A percentile compares a stretch with the other conserved stretches of the same genome.
Conservation (phyloP, 768 basidiomycete species). For the Hygrocybe coccinea region DNA sequence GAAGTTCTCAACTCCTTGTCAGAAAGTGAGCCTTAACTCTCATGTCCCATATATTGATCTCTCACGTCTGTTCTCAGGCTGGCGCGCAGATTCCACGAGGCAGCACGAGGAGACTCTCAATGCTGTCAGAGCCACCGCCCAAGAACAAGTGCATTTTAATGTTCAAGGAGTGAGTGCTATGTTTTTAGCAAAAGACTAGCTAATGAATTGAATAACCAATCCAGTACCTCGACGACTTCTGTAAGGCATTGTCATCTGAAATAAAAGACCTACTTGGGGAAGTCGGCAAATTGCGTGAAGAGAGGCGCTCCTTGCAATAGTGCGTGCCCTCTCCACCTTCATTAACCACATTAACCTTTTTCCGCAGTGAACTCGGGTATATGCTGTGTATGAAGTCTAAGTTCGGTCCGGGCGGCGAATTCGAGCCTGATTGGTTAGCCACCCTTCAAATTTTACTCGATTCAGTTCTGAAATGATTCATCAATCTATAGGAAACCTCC, state of each 20-base stretch:
- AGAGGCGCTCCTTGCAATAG: conserved; percentile 74
- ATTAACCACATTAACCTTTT: neutral
- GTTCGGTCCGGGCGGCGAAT: conserved; percentile 82
- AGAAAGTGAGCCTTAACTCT: conserved; percentile 44
- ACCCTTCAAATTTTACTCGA: neutral
- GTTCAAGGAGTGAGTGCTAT: conserved; percentile 64
- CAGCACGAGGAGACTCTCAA: conserved; percentile 66
- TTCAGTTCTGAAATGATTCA: conserved; percentile 7
- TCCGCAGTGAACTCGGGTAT: conserved; percentile 64
- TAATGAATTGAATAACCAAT: conserved; percentile 6
- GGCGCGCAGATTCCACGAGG: conserved; percentile 59
- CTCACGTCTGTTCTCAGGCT: conserved; percentile 39
- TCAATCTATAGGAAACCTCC: conserved; percentile 42
- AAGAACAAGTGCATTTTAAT: conserved; percentile 77
- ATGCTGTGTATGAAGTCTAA: conserved; percentile 67
- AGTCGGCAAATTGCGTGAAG: conserved; percentile 78
- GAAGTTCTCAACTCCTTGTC: conserved; percentile 51
- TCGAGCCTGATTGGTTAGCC: conserved; percentile 71
- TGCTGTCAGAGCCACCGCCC: conserved; percentile 64
- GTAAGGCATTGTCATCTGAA: conserved; percentile 75
- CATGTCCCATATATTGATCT: conserved; percentile 7
- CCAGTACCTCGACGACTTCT: conserved; percentile 85
- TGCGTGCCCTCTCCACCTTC: conserved; percentile 36
- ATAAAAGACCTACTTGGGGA: conserved; percentile 79
- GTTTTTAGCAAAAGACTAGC: neutral